A percentile compares a stretch with the other conserved stretches of the same genome.
Evolutionary conservation across 441 rosid genomes (phyloP).

Genomic region (Pelargonium fulgidum): DNA sequence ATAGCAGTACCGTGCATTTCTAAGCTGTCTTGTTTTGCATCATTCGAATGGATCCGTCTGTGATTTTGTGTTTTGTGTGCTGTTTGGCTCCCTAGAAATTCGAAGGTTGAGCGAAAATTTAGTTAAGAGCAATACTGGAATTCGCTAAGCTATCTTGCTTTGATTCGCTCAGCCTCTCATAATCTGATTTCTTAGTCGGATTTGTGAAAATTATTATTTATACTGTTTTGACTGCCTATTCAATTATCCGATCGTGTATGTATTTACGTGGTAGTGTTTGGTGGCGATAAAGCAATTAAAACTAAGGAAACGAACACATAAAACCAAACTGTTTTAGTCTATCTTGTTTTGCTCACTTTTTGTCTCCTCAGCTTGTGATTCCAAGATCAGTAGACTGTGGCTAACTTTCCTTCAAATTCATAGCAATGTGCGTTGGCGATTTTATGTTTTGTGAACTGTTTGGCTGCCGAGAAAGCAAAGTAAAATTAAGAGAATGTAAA

Average conservation of each 20-base stretch:
- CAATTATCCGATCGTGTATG: too few relatives aligned
- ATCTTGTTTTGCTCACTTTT: not conserved
- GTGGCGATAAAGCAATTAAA: not conserved
- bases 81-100: not conserved
- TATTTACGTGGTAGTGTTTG: too few relatives aligned
- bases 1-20: too few relatives aligned
- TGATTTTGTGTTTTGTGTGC: too few relatives aligned
- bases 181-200: not conserved
- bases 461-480: not conserved
- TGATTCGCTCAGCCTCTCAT: not conserved
- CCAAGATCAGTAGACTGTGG: too few relatives aligned
- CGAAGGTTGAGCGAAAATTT: not conserved
- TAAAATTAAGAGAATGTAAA: not conserved
- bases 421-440: too few relatives aligned
- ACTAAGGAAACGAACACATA: not conserved
- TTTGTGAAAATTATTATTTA: not conserved
- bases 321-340: not conserved
- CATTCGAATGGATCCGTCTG: too few relatives aligned
- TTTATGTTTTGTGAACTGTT: too few relatives aligned
- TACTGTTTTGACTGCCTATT: too few relatives aligned
- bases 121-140: not conserved
- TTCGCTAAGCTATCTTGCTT: not conserved
- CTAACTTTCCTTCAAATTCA: too few relatives aligned
- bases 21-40: too few relatives aligned
- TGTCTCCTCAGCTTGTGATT: too few relatives aligned